Conservation (phyloP, 768 basidiomycete genomes). For the Russula abietina region DNA sequence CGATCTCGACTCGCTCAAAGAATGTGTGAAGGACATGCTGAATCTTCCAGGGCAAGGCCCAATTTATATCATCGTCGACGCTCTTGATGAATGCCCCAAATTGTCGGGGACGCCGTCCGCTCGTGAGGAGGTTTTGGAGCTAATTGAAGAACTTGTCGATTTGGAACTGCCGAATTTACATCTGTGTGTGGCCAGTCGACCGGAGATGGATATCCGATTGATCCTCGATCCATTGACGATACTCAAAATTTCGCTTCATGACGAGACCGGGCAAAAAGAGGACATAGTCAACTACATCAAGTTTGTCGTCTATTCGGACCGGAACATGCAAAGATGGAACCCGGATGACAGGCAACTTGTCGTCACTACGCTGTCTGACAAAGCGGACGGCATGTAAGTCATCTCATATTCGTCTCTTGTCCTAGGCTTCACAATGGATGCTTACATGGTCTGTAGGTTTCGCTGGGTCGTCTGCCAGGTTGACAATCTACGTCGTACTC, state of each 20-base stretch:
- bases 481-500: background rate
- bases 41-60: too few species aligned
- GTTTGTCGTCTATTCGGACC: too few species aligned
- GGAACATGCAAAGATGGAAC: background rate
- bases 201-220: background rate
- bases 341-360: background rate
- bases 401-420: background rate
- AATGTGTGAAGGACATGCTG: too few species aligned
- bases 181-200: background rate
- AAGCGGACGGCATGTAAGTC: constrained; percentile 16
- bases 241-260: background rate
- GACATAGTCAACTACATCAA: background rate
- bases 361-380: background rate
- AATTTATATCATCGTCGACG: too few species aligned
- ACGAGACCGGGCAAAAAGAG: background rate
- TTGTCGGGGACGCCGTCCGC: background rate
- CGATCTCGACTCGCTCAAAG: too few species aligned
- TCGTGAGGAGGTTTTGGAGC: background rate
- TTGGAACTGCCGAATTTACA: background rate
- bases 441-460: background rate
- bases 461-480: constrained; percentile 5
- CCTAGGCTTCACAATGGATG: too few species aligned
- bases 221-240: background rate
- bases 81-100: too few species aligned
- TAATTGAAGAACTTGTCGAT: background rate